A percentile compares a stretch with the other conserved stretches of the same genome.
phyloP scores from a whole-genome alignment of 2,329 filamentous ascomycete genomes.

The Ceratocystis colombiana region DNA sequence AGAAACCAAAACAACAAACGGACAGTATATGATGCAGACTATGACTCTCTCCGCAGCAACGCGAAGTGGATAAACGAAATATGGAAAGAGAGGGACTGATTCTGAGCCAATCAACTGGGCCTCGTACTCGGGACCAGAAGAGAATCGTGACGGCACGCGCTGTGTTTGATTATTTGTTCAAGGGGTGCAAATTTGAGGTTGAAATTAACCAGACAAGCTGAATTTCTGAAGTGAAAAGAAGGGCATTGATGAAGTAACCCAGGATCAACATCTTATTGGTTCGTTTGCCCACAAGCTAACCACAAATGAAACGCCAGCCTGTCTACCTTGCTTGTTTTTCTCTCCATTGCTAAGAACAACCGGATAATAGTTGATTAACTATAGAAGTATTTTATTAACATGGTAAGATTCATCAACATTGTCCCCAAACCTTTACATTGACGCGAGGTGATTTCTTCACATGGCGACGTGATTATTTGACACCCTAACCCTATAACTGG shows the following conservation, averaged over 20 bases:
- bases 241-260: conserved; percentile 3
- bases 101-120: background rate
- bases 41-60: background rate
- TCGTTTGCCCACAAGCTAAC: background rate
- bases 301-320: background rate
- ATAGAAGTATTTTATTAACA: no score
- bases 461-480: no score
- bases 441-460: no score
- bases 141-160: background rate
- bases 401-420: no score
- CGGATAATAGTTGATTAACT: no score
- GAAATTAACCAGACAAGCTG: background rate
- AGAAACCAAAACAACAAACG: background rate
- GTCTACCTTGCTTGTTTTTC: background rate
- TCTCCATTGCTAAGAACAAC: no score
- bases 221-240: conserved; percentile 7
- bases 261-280: conserved; percentile 1
- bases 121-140: background rate
- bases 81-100: background rate
- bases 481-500: no score
- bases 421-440: no score
- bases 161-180: conserved; percentile 3
- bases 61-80: conserved; percentile 1
- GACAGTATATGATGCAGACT: background rate
- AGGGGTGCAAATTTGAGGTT: background rate